These are phyloP conservation scores for Capillidium heterosporum DNA, from an alignment of 371 early-diverging fungal genomes.

Conservation along the genomic window DNA sequence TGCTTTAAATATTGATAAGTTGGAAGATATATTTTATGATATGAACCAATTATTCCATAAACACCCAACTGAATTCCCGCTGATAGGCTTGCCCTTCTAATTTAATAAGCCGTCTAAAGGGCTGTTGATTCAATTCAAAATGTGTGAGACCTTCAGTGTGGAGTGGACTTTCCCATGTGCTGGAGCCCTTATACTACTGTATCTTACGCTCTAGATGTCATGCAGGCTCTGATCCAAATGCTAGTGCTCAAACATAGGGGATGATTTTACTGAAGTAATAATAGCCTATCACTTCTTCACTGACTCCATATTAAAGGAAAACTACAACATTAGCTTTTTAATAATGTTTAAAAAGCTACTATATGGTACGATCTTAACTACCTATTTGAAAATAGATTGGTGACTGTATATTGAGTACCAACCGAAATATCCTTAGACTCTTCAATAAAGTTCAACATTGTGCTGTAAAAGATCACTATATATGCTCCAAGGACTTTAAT, in stretches of 20 bases:
- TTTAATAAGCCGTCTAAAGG: not conserved
- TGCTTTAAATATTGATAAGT: not conserved
- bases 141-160: not conserved
- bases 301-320: no score
- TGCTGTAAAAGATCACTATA: not conserved
- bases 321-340: not conserved
- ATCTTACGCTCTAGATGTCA: not conserved
- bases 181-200: no score
- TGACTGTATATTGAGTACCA: not conserved
- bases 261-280: not conserved
- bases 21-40: not conserved
- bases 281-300: not conserved
- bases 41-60: not conserved
- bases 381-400: no score
- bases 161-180: not conserved
- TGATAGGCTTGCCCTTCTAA: not conserved
- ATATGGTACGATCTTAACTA: no score
- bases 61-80: not conserved
- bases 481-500: not conserved
- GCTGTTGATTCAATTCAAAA: not conserved
- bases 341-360: no score
- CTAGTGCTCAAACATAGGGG: not conserved
- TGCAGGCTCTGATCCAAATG: not conserved
- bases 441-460: not conserved
- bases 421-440: not conserved